Evolutionary conservation across 2,329 filamentous ascomycete genomes (phyloP), one percentile per base, ranked within the genome.

Genomic region (Alternaria ventricosa): DNA sequence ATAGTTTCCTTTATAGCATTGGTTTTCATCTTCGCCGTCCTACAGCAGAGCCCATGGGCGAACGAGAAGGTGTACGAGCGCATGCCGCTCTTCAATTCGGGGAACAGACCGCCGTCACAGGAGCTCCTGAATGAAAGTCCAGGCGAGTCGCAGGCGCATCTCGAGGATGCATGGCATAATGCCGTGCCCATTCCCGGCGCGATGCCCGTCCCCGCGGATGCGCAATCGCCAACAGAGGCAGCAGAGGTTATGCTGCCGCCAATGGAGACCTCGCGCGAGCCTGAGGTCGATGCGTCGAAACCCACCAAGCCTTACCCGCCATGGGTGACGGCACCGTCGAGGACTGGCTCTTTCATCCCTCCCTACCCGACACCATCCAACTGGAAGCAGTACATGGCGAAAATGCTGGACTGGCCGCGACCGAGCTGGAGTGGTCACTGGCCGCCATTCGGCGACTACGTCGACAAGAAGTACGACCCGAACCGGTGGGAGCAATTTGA

Each of bases 401-500:
- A 79, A 47, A 79, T 84, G 71, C 73, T 83, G 20, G 71, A 80
- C 6, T 84, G 82, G 82, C 72, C 71, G 45, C 76, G 81, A 25
- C 79, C 78, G 25, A 75, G 59, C 50, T 78, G 75, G 69, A 63
- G 74, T 46, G 77, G 73, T 11, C 83, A 84, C 66, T 84, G 80
- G 80, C 83, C 82, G 33, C 79, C 81, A 3, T 84, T 82, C 66
- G 70, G 69, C n/a, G 78, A 80, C 33, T 84, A 83, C 55, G 66
- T 75, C 9, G 65, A 80, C 56, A 78, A 74, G 56, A 81, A 80
- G 27, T 84, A 84, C 63, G 82, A 84, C 68, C 83, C 83, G 3
- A 84, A 84, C 66, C 75, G 82, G 25, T 84, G 83, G 83, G 82
- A 84, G 70, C 75, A 78, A 18, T 84, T 84, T 66, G 70, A 77